These are phyloP conservation scores for Rhododendron molle DNA, from an alignment of 148 eudicot species.

Conservation along the genomic window DNA sequence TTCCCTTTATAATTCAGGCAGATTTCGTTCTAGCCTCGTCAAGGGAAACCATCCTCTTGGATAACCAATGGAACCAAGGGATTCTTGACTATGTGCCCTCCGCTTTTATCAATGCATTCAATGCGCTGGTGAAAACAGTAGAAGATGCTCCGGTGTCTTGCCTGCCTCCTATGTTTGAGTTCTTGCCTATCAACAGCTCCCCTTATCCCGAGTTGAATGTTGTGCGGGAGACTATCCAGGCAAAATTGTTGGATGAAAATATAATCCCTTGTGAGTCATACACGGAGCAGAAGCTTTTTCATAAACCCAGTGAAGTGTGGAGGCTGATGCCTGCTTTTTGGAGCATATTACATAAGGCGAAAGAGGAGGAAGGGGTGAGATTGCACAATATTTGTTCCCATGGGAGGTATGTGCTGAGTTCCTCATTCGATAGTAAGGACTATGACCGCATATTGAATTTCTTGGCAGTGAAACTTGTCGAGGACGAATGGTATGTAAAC, in stretches of 20 bases:
- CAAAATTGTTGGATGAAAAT: constrained; percentile 29
- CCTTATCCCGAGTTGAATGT: constrained; percentile 34
- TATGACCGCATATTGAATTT: constrained; percentile 39
- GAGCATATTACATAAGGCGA: constrained; percentile 41
- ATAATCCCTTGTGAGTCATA: constrained; percentile 50
- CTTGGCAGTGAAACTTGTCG: constrained; percentile 40
- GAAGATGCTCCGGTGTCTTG: constrained; percentile 40
- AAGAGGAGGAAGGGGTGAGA: constrained; percentile 26
- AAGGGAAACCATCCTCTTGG: constrained; percentile 61
- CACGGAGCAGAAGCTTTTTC: constrained; percentile 37
- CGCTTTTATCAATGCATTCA: constrained; percentile 25
- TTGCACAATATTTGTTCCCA: constrained; percentile 50
- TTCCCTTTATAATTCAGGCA: constrained; percentile 68
- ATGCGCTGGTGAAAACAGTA: constrained; percentile 27
- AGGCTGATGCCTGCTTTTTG: constrained; percentile 49
- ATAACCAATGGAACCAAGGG: constrained; percentile 58
- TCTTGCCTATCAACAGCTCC: constrained; percentile 39
- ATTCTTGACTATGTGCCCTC: constrained; percentile 41
- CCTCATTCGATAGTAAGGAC: constrained; percentile 40
- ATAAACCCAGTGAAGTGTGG: constrained; percentile 54
- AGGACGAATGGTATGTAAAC: constrained; percentile 52
- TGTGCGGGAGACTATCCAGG: constrained; percentile 36
- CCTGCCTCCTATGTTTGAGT: constrained; percentile 39
- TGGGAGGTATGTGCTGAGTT: constrained; percentile 43
- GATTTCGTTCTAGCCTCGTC: constrained; percentile 63